A percentile compares a stretch with the other conserved stretches of the same genome.
Evolutionary conservation across 805 yeast species (phyloP).

Genomic region (Candida easanensis): DNA sequence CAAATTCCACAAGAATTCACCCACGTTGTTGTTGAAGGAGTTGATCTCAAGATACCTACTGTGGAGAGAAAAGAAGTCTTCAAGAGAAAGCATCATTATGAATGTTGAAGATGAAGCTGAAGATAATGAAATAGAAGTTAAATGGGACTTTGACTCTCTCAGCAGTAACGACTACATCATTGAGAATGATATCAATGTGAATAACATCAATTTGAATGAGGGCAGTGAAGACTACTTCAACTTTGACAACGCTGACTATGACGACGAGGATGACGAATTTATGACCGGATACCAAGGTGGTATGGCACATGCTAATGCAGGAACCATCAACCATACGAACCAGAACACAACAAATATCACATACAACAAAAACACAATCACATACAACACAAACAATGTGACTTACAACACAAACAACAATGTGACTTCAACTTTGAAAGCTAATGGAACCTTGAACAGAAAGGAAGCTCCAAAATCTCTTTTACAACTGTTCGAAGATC

Average conservation of each 20-base stretch:
- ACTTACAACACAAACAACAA: too few relatives aligned
- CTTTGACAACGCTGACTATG: conserved; percentile 22
- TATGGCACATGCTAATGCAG: conserved; percentile 14
- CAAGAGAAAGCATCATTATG: conserved; percentile 47
- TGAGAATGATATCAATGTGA: conserved; percentile 60
- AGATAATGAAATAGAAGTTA: conserved; percentile 44
- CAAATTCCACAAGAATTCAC: conserved; percentile 53
- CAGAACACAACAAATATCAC: conserved; percentile 20
- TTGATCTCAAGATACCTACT: conserved; percentile 67
- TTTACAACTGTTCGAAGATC: conserved; percentile 64
- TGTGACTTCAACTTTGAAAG: conserved; percentile 25
- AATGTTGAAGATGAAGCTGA: conserved; percentile 42
- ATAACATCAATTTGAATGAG: conserved; percentile 29
- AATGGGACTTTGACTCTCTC: conserved; percentile 89
- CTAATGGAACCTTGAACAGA: conserved; percentile 28
- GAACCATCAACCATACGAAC: conserved; percentile 22
- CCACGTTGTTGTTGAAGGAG: conserved; percentile 66
- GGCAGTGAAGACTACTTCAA: conserved; percentile 25
- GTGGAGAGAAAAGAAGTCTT: conserved; percentile 68
- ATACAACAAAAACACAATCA: conserved; percentile 31
- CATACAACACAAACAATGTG: conserved; percentile 24
- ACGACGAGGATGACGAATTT: conserved; percentile 29
- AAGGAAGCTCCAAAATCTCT: conserved; percentile 72
- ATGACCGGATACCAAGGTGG: conserved; percentile 25
- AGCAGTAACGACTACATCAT: conserved; percentile 70